Conservation (phyloP, 2,329 filamentous ascomycete species). For the Nigrograna mackinnonii region DNA sequence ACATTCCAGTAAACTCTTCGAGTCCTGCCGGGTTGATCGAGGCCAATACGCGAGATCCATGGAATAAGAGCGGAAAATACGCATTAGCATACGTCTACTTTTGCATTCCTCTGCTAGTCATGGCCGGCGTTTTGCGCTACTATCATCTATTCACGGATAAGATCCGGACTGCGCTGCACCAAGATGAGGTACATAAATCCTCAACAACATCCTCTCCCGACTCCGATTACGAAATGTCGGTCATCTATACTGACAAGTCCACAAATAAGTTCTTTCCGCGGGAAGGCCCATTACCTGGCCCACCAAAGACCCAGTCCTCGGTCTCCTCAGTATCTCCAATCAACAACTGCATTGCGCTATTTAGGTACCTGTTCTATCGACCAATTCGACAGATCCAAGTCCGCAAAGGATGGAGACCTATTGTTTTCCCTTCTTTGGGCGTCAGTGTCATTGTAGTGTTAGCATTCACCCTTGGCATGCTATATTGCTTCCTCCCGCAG, state of each 20-base stretch:
- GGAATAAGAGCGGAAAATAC: slow-evolving; percentile 82
- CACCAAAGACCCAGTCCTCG: slow-evolving; percentile 67
- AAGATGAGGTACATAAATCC: slow-evolving; percentile 74
- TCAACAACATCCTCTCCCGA: slow-evolving; percentile 60
- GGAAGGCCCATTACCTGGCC: slow-evolving; percentile 61
- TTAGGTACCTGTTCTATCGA: slow-evolving; percentile 86
- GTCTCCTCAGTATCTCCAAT: slow-evolving; percentile 74
- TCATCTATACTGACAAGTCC: slow-evolving; percentile 62
- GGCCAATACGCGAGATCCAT: slow-evolving; percentile 71
- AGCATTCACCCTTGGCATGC: slow-evolving; percentile 71
- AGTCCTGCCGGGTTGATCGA: slow-evolving; percentile 59
- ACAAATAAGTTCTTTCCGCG: slow-evolving; percentile 78
- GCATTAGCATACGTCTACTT: slow-evolving; percentile 89
- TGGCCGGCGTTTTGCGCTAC: slow-evolving; percentile 70
- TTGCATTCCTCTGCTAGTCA: slow-evolving; percentile 69
- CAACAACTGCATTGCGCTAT: slow-evolving; percentile 80
- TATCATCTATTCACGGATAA: slow-evolving; percentile 95
- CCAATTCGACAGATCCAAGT: slow-evolving; percentile 76
- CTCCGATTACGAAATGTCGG: slow-evolving; percentile 65
- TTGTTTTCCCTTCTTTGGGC: slow-evolving; percentile 81
- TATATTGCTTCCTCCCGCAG: slow-evolving; percentile 86
- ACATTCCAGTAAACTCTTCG: slow-evolving; percentile 59
- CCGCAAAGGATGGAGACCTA: slow-evolving; percentile 61
- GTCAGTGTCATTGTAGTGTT: slow-evolving; percentile 70
- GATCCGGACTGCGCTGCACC: slow-evolving; percentile 85